These are phyloP conservation scores for Phytophthora cryptogea DNA, from an alignment of 352 stramenopile genomes.

Conservation along the genomic window DNA sequence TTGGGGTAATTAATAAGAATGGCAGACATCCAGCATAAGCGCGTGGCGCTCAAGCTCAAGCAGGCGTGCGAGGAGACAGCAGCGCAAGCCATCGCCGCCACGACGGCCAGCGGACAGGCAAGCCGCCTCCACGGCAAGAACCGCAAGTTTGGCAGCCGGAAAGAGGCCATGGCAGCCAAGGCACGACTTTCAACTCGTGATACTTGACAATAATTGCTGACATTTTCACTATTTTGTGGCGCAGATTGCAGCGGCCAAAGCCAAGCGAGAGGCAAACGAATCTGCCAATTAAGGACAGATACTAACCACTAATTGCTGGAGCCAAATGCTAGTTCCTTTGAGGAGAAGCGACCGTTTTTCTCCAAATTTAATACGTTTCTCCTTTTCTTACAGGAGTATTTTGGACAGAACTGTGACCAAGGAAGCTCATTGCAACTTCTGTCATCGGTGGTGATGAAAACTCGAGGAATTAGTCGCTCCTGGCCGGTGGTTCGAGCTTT, in stretches of 20 bases:
- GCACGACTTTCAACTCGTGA: conserved; percentile 11
- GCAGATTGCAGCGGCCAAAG: conserved; percentile 80
- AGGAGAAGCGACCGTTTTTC: too few relatives aligned
- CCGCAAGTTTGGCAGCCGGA: conserved; percentile 79
- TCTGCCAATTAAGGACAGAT: background rate
- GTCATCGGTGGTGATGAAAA: conserved; percentile 5
- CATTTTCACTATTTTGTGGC: conserved; percentile 2
- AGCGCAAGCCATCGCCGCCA: conserved; percentile 76
- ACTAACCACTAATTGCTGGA: too few relatives aligned
- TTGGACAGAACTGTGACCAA: background rate
- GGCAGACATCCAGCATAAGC: conserved; percentile 70
- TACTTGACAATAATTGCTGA: background rate
- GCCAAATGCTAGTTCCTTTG: too few relatives aligned
- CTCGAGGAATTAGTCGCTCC: background rate
- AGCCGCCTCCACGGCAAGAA: conserved; percentile 85
- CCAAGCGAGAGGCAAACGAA: conserved; percentile 67
- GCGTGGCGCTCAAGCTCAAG: conserved; percentile 74
- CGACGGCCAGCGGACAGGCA: conserved; percentile 68
- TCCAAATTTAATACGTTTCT: conserved; percentile 4
- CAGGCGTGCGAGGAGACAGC: conserved; percentile 84
- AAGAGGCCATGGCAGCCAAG: conserved; percentile 85
- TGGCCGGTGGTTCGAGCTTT: conserved; percentile 43
- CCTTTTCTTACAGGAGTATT: conserved; percentile 4
- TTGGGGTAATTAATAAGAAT: conserved; percentile 22
- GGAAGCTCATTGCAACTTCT: conserved; percentile 7